These are phyloP conservation scores for Ophidiomyces ophidiicola DNA, from an alignment of 2,329 filamentous ascomycete genomes.

Conservation along the genomic window DNA sequence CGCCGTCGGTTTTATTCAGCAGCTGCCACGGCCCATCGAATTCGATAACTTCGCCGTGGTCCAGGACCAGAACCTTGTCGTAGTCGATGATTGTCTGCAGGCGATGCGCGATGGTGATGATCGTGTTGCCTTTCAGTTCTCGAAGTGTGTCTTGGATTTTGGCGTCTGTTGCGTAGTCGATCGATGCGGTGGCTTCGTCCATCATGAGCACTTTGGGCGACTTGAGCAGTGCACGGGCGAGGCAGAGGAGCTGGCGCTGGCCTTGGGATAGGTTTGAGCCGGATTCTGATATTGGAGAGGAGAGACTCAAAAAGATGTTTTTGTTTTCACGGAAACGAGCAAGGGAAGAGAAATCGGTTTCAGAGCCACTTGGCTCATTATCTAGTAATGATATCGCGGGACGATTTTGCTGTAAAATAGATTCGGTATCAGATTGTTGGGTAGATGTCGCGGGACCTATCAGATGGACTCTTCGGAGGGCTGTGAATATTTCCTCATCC, in stretches of 20 bases:
- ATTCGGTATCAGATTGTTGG: constrained; percentile 23
- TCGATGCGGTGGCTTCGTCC: constrained; percentile 96
- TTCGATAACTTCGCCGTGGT: constrained; percentile 77
- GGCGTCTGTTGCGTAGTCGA: constrained; percentile 88
- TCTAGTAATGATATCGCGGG: neutral
- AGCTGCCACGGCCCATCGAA: constrained; percentile 83
- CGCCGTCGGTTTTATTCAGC: constrained; percentile 55
- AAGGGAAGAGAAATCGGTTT: constrained; percentile 9
- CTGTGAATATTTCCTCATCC: constrained; percentile 79
- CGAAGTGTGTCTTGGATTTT: constrained; percentile 96
- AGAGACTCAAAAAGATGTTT: constrained; percentile 83
- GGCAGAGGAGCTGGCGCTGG: constrained; percentile 84
- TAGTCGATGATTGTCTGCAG: constrained; percentile 97
- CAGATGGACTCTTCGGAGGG: constrained; percentile 76
- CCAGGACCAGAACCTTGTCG: constrained; percentile 89
- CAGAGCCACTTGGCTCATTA: constrained; percentile 7
- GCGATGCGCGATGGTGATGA: constrained; percentile 91
- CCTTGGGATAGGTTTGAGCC: constrained; percentile 92
- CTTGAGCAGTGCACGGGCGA: constrained; percentile 86
- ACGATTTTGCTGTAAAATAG: constrained; percentile 2
- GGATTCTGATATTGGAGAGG: constrained; percentile 73
- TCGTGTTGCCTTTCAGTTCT: constrained; percentile 76
- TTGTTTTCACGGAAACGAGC: constrained; percentile 55
- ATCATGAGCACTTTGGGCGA: constrained; percentile 88
- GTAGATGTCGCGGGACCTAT: constrained; percentile 39